phyloP scores from a whole-genome alignment of 164 flowering plant genomes.

The Buxus sempervirens region DNA sequence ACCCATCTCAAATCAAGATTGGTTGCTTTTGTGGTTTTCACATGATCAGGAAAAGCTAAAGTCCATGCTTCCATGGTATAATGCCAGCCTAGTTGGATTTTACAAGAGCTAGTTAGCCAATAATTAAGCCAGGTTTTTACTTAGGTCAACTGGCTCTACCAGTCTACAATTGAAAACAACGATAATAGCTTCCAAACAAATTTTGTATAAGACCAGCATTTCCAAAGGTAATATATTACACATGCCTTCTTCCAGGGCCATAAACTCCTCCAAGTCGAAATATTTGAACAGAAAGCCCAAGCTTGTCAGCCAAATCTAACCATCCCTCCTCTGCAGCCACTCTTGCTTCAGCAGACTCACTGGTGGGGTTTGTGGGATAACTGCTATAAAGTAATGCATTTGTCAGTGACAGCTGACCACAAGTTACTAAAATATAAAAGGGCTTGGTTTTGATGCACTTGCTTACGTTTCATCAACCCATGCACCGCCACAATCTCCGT shows the following conservation, averaged over 20 bases:
- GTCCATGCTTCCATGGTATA: too few species aligned
- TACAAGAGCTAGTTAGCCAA: too few species aligned
- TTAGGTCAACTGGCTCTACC: too few species aligned
- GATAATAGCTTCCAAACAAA: too few species aligned
- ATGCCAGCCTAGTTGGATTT: too few species aligned
- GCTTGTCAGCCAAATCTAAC: constrained; percentile 55
- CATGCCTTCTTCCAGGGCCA: constrained; percentile 96
- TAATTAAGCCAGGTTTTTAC: too few species aligned
- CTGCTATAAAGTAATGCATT: constrained; percentile 34
- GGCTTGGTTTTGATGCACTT: constrained; percentile 11
- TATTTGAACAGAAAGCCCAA: constrained; percentile 47
- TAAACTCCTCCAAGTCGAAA: constrained; percentile 95
- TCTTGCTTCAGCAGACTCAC: constrained; percentile 51
- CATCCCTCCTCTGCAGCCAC: constrained; percentile 80
- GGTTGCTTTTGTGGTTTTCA: too few species aligned
- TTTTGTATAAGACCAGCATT: too few species aligned
- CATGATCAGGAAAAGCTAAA: too few species aligned
- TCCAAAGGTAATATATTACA: not conserved
- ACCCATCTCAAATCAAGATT: too few species aligned
- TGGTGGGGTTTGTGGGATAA: constrained; percentile 46
- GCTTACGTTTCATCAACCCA: constrained; percentile 93
- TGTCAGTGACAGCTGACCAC: constrained; percentile 10
- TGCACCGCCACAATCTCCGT: constrained; percentile 83
- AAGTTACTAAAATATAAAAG: constrained; percentile 7
- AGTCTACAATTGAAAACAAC: too few species aligned